Evolutionary conservation across 148 eudicot genomes (phyloP).

Genomic region (Linanthus parryae): DNA sequence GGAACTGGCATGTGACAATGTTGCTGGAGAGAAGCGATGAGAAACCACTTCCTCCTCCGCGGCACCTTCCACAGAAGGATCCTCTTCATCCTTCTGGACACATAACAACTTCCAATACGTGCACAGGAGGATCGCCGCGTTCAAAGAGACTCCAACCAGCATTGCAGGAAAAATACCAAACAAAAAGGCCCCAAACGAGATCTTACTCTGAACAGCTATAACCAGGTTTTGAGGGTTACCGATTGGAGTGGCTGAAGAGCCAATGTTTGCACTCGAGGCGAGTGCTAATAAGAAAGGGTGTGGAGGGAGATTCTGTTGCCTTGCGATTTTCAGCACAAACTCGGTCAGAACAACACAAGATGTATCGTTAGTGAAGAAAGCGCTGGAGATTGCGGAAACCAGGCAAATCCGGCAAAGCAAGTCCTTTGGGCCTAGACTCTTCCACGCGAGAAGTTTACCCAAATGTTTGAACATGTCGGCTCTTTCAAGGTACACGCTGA

Average conservation of each 20-base stretch:
- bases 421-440: slow-evolving; percentile 70
- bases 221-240: slow-evolving; percentile 25
- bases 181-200: slow-evolving; percentile 13
- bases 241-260: slow-evolving; percentile 60
- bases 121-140: slow-evolving; percentile 14
- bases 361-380: slow-evolving; percentile 85
- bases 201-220: slow-evolving; percentile 15
- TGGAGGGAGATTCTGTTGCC: slow-evolving; percentile 82
- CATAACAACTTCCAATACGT: slow-evolving; percentile 80
- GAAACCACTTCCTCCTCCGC: slow-evolving; percentile 58
- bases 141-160: slow-evolving; percentile 18
- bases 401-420: slow-evolving; percentile 70
- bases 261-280: slow-evolving; percentile 90
- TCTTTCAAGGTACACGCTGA: slow-evolving; percentile 80
- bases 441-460: slow-evolving; percentile 70
- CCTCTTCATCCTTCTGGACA: slow-evolving; percentile 60
- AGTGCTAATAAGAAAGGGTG: slow-evolving; percentile 81
- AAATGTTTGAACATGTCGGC: slow-evolving; percentile 89
- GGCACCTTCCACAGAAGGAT: slow-evolving; percentile 36
- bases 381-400: slow-evolving; percentile 81
- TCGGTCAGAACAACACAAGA: slow-evolving; percentile 83
- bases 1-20: slow-evolving; percentile 22
- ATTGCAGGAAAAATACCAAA: slow-evolving; percentile 18
- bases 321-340: slow-evolving; percentile 71
- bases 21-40: slow-evolving; percentile 57